A percentile compares a stretch with the other conserved stretches of the same genome.
Conservation (phyloP, 192 early-diverging fungal genomes). For the Podila horticola region DNA sequence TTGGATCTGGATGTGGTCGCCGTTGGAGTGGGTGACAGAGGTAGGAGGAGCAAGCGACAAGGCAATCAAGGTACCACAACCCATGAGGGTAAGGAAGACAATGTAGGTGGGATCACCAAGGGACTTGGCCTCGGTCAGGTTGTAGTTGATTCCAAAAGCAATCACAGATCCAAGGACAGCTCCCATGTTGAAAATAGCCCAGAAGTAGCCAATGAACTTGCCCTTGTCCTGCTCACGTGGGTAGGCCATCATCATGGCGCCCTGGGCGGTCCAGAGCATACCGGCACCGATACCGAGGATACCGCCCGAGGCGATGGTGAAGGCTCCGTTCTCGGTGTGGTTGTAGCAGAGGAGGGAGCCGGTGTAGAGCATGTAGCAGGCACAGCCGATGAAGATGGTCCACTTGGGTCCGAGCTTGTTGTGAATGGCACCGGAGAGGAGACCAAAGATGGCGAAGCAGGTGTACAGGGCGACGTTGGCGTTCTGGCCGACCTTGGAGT, state of each 20-base stretch:
- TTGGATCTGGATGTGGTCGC: conserved; percentile 71
- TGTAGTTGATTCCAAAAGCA: conserved; percentile 76
- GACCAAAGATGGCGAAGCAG: conserved; percentile 81
- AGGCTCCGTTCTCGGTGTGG: conserved; percentile 62
- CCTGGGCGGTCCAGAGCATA: conserved; percentile 79
- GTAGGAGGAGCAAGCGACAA: conserved; percentile 65
- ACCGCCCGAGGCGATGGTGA: conserved; percentile 80
- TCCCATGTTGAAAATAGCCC: conserved; percentile 87
- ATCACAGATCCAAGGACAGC: conserved; percentile 84
- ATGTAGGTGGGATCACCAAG: conserved; percentile 80
- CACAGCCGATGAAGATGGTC: conserved; percentile 74
- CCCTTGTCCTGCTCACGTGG: conserved; percentile 86
- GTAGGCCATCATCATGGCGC: conserved; percentile 90
- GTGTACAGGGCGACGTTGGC: conserved; percentile 83
- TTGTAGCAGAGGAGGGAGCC: conserved; percentile 80
- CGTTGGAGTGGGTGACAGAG: conserved; percentile 75
- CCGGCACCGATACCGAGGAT: conserved; percentile 86
- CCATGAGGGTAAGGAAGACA: conserved; percentile 77
- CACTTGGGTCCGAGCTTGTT: conserved; percentile 82
- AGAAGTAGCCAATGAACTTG: conserved; percentile 85
- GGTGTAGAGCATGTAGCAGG: conserved; percentile 79
- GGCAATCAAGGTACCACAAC: conserved; percentile 66
- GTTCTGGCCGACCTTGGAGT: conserved; percentile 69
- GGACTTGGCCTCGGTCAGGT: conserved; percentile 51
- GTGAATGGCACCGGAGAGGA: conserved; percentile 79